Evolutionary conservation across 495 filamentous ascomycete species (phyloP), one percentile per base, ranked within the genome.

Genomic region (Oidiodendron maius): DNA sequence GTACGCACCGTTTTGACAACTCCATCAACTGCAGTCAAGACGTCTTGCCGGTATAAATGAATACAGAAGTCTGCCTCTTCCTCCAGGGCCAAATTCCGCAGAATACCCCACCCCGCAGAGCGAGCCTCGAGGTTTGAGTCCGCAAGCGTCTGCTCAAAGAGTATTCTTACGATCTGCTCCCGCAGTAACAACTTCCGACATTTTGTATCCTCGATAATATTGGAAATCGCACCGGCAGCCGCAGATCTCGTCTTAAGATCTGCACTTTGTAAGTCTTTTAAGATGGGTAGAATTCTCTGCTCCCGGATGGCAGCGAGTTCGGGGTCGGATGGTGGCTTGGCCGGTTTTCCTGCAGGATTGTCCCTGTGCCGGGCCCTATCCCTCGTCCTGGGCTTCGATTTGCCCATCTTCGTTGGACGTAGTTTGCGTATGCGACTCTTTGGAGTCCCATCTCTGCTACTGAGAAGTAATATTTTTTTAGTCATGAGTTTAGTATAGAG

Each of bases 11-110:
- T 69, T 40, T 69, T 61, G 15, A 70, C 62, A 36, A 71, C 74
- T 61, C 71, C 68, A 39, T 71, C 64, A 39, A 77, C 66, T 15
- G 79, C 74, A 16, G 76, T 76, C 32, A 82, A 50, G 17, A 80
- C 59, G 58, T 81, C 78, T 25, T 74, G 63, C 41, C 80, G 62
- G 50, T 71, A 82, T 44, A 83, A 57, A 46, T 82, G 76, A n/a
- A 83, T 64, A 47, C 76, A 77, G 39, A 83, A 81, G 48, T 80
- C 77, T 5, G 67, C 64, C 46, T 81, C 78, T 53, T 83, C 80
- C 48, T 78, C 74, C 50, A 72, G 61, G 10, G 70, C 72, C 36
- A 83, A 68, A 22, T 77, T 73, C 49, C 71, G 65, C 41, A 83
- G 69, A 50, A 81, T 76, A 11, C 73, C 69, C 80, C 80, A 83